Evolutionary conservation across 148 eudicot species (phyloP), one percentile per base, ranked within the genome.

Genomic region (Diospyros kaki): DNA sequence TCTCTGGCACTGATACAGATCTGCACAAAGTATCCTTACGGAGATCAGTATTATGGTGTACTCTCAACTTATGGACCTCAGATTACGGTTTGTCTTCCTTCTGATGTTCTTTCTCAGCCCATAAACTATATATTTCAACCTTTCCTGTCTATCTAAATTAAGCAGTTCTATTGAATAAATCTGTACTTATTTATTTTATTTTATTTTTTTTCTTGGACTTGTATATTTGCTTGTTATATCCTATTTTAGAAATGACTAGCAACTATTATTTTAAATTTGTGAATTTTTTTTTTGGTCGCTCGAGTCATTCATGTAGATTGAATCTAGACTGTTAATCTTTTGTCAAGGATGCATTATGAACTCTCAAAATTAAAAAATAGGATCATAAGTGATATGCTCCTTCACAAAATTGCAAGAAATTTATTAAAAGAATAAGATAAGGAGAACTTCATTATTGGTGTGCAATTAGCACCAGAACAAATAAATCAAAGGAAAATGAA

Each of bases 61-160:
- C 78, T 80, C 74, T 76, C 97, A 77, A 39, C 89, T 83, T 84
- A 82, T 83, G 89, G 84, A 55, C 72, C 89, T 79, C 91, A 79
- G 64, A 79, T 82, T 60, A 64, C 80, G 89, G 97, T 92, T 74
- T 62, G 89, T 82, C 53, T 69, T 72, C 69, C 72, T 68, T 43
- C 39, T 65, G 10, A 48, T 48, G 68, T 43, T 38, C n/a, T 73
- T 67, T 65, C 70, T 42, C 71, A 52, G 18, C 12, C 2, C 10
- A 12, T 44, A 14, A 76, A 38, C 28, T 68, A 62, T 13, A 13
- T 18, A 62, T 60, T 69, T 59, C 6, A 40, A 55, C 58, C n/a
- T 44, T 46, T 52, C 13, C 61, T 71, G 40, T 58, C 68, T 76
- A 15, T 28, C 10, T 61, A 67, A 17, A 58, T 28, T 55, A 10